Evolutionary conservation across 2,329 filamentous ascomycete species (phyloP).

Genomic region (Zarea fungicola): DNA sequence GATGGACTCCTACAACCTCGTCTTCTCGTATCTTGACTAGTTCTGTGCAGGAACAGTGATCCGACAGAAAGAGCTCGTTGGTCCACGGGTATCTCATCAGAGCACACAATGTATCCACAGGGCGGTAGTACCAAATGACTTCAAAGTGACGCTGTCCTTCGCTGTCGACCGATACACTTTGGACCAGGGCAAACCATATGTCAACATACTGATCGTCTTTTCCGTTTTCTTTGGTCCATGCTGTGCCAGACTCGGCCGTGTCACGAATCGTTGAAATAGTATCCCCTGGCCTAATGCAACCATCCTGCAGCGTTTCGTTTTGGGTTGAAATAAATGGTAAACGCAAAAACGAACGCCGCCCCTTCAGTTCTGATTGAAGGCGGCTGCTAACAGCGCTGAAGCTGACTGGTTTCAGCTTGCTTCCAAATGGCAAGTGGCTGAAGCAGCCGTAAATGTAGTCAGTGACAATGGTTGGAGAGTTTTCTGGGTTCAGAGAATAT

Average conservation of each 20-base stretch:
- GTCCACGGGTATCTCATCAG: slow-evolving; percentile 61
- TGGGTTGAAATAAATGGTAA: neutral
- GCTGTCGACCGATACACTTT: slow-evolving; percentile 40
- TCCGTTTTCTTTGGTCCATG: slow-evolving; percentile 50
- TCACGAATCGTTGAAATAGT: slow-evolving; percentile 45
- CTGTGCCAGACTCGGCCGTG: slow-evolving; percentile 39
- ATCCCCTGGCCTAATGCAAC: slow-evolving; percentile 38
- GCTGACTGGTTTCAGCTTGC: slow-evolving; percentile 38
- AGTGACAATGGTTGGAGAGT: slow-evolving; percentile 58
- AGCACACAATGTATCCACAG: slow-evolving; percentile 65
- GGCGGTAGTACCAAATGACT: slow-evolving; percentile 69
- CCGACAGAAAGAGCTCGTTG: slow-evolving; percentile 72
- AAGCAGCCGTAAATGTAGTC: slow-evolving; percentile 64
- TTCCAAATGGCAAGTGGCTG: slow-evolving; percentile 53
- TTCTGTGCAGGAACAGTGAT: slow-evolving; percentile 66
- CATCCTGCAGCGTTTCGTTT: slow-evolving; percentile 10
- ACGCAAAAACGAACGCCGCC: slow-evolving; percentile 11
- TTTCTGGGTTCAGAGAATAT: slow-evolving; percentile 13
- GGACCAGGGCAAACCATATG: slow-evolving; percentile 69
- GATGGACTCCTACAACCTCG: slow-evolving; percentile 53
- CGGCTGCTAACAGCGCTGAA: slow-evolving; percentile 22
- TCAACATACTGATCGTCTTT: slow-evolving; percentile 38
- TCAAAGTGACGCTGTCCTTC: slow-evolving; percentile 44
- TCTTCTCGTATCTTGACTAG: slow-evolving; percentile 41
- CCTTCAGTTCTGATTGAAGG: slow-evolving; percentile 25